Conservation (phyloP, 163 green algal genomes). For the Chlamydomonas reinhardtii region DNA sequence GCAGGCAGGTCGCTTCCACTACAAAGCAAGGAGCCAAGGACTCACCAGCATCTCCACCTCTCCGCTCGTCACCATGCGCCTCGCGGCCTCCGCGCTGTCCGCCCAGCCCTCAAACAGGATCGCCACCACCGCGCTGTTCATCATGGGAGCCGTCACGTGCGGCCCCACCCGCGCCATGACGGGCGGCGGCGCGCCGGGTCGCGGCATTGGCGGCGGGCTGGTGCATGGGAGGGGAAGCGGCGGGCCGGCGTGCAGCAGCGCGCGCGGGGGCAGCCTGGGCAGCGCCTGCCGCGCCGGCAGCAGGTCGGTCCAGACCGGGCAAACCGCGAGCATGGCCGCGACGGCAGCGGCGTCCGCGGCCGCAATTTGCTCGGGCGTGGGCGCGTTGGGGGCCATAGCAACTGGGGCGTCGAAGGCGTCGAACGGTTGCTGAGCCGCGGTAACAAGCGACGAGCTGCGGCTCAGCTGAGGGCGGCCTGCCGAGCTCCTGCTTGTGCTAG, state of each 20-base stretch:
- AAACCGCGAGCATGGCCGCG: background rate
- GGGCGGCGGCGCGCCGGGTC: background rate
- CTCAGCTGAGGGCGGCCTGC: too few species aligned
- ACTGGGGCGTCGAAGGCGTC: background rate
- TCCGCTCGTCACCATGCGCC: background rate
- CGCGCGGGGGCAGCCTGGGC: background rate
- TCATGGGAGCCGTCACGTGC: background rate
- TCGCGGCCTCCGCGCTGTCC: background rate
- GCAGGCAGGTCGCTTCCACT: too few species aligned
- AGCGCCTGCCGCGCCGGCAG: background rate
- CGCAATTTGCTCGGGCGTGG: background rate
- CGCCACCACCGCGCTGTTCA: background rate
- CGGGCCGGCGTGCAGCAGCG: background rate
- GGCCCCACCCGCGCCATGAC: background rate
- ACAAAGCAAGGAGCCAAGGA: too few species aligned
- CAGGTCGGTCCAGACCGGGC: constrained; percentile 10
- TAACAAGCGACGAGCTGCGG: background rate
- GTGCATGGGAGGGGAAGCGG: background rate
- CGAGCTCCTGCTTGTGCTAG: too few species aligned
- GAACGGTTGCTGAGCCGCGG: background rate
- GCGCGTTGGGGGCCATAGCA: background rate
- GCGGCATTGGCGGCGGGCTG: background rate
- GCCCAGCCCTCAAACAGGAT: constrained; percentile 26
- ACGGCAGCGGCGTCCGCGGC: background rate
- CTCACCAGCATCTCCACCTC: constrained; percentile 13